Conservation (phyloP, 1,284 basidiomycete genomes). For the Ganoderma multipileum region DNA sequence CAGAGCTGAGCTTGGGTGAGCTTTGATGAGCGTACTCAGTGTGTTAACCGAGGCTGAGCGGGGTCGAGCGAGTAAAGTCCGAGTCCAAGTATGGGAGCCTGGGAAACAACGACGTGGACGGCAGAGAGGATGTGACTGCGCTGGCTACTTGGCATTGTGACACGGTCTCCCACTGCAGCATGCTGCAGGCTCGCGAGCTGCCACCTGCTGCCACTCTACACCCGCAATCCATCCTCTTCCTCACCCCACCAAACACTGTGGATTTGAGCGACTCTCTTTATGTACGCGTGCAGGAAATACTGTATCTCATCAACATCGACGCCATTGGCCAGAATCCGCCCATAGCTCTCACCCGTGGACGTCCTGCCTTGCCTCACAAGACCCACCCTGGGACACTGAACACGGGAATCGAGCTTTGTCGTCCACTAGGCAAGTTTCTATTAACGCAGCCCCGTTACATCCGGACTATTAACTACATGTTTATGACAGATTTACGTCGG, state of each 20-base stretch:
- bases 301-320: neutral
- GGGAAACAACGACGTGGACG: no score
- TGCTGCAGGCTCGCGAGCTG: no score
- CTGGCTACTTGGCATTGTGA: no score
- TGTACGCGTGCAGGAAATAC: no score
- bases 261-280: neutral
- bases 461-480: no score
- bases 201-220: neutral
- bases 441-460: neutral
- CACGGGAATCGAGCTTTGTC: neutral
- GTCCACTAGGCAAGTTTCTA: neutral
- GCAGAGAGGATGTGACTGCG: no score
- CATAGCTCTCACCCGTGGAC: neutral
- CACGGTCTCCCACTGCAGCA: no score
- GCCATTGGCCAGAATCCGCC: neutral
- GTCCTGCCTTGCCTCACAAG: neutral
- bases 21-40: no score
- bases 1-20: no score
- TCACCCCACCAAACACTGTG: neutral
- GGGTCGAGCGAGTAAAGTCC: no score
- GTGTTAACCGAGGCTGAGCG: no score
- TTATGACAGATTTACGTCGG: neutral
- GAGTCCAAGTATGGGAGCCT: no score
- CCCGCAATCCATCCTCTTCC: neutral
- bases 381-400: neutral